Conservation (phyloP, 495 filamentous ascomycete species). For the Emericellopsis terricola region DNA sequence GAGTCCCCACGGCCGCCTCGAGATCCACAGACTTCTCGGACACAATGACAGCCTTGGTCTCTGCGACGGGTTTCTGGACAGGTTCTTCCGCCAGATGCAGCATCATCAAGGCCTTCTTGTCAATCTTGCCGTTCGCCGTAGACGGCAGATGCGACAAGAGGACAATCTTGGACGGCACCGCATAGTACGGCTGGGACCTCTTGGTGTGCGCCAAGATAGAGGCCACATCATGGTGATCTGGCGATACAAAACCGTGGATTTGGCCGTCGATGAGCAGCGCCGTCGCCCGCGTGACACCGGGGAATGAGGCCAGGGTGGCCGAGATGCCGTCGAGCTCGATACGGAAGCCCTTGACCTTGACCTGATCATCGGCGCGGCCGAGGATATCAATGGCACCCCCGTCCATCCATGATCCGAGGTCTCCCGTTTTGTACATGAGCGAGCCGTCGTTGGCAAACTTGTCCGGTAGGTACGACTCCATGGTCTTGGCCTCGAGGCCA, state of each 20-base stretch:
- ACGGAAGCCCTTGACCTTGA: slow-evolving; percentile 22
- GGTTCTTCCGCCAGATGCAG: slow-evolving; percentile 4
- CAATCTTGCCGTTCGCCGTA: slow-evolving; percentile 21
- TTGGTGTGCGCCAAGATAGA: slow-evolving; percentile 6
- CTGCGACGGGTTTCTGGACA: background rate
- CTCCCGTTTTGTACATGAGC: slow-evolving; percentile 19
- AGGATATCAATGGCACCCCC: slow-evolving; percentile 14
- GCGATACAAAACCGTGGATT: slow-evolving; percentile 16
- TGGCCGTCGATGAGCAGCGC: slow-evolving; percentile 13
- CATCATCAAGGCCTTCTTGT: slow-evolving; percentile 12
- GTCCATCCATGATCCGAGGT: slow-evolving; percentile 15
- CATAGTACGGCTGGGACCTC: slow-evolving; percentile 16
- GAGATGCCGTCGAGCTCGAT: slow-evolving; percentile 21
- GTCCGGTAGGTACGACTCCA: slow-evolving; percentile 13
- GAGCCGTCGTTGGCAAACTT: slow-evolving; percentile 15
- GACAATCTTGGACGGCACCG: slow-evolving; percentile 11
- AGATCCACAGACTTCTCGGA: background rate
- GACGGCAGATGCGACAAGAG: slow-evolving; percentile 11
- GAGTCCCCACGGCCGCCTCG: background rate
- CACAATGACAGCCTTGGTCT: background rate
- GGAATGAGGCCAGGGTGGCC: slow-evolving; percentile 10
- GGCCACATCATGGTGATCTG: slow-evolving; percentile 3
- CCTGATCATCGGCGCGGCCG: slow-evolving; percentile 19
- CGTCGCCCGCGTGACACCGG: slow-evolving; percentile 13
- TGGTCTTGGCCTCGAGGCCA: slow-evolving; percentile 15